Base-by-base conservation (phyloP, 441 rosid genomes). In the Mallotus japonicus region DNA sequence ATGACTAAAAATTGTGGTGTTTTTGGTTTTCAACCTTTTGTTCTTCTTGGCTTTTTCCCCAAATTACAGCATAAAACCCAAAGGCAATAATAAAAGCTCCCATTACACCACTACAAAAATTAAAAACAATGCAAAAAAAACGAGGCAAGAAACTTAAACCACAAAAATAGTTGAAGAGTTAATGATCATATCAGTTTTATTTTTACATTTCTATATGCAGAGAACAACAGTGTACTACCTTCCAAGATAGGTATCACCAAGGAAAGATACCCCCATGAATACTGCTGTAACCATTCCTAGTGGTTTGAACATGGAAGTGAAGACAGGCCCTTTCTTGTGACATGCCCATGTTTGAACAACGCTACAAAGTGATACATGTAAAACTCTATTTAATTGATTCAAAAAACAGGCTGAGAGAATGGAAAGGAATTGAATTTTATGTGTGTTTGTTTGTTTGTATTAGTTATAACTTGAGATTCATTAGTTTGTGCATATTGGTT, bases 31-130 rank as follows among this genome's bases (percentile, higher is more conserved):
- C 75, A 0, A 19, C 58, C 15, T 6, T 62, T 57, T 73, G 84
- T 62, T 85, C 88, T 34, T 86, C 86, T 50, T 78, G 71, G 6
- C 82, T 73, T 68, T 88, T 80, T 34, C 90, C 90, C 90, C 90
- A 86, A 54, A 86, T 62, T 69, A 86, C 87, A 11, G 85, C 77
- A 75, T 86, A 86, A 58, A 88, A 84, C 20, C 92, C 89, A 0
- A 80, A 22, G 1, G 79, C 76, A 61, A 85, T 83, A 47, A 80
- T 56, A 17, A 66, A 32, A 61, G 84, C 90, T 74, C 89, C 88
- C 16, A 81, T 71, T 73, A 84, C 74, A 76, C 90, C 74, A 76
- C 90, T 86, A 80, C 88, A 28, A 28, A 28, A 28, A 28, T 28
- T 28, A 28, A 28, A 28, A 28, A 28, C 2, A 28, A 28, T 28